Evolutionary conservation across 2,329 filamentous ascomycete species (phyloP), one percentile per base, ranked within the genome.

Genomic region (Talaromyces sp.): DNA sequence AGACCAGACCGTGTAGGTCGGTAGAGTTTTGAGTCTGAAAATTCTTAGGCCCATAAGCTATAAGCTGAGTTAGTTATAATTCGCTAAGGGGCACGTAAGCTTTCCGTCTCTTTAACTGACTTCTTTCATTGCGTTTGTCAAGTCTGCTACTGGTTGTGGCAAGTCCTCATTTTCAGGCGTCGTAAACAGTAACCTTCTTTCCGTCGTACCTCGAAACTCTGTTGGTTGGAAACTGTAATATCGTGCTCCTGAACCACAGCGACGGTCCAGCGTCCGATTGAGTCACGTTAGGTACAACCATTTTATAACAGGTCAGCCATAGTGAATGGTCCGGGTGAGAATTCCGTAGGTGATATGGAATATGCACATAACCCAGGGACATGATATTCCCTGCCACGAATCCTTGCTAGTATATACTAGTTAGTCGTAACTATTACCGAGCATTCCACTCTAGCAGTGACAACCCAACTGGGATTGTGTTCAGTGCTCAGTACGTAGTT

Each of bases 1-100:
- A 49, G 58, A 61, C 58, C 58, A 61, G 58, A 38, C 58, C 58
- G 27, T 47, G 58, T 15, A 45, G 38, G 58, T 45, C 40, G 34
- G 19, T 56, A n/a, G n/a, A 56, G 53, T 56, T 56, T 36, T 15
- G 53, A 56, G 19, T 56, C n/a, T 17, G 31, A n/a, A 22, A 36
- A 36, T 22, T 36, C 15, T 22, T 15, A 56, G 29, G n/a, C 19
- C 31, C 5, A 38, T 38, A 25, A 34, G 10, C n/a, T 34, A 19
- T 56, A 22, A 56, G n/a, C 5, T 25, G 31, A 36, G 1, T 22
- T 13, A 36, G 5, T 31, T 54, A 54, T 31, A 54, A 36, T 10
- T 31, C 31, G 17, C 49, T 8, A 56, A 36, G 53, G 51, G 53
- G 31, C n/a, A 22, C 53, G 38, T 38, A 15, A 25, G n/a, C 13